Evolutionary conservation across 2,329 filamentous ascomycete genomes (phyloP).

Genomic region (Ceratocystis cubensis): DNA sequence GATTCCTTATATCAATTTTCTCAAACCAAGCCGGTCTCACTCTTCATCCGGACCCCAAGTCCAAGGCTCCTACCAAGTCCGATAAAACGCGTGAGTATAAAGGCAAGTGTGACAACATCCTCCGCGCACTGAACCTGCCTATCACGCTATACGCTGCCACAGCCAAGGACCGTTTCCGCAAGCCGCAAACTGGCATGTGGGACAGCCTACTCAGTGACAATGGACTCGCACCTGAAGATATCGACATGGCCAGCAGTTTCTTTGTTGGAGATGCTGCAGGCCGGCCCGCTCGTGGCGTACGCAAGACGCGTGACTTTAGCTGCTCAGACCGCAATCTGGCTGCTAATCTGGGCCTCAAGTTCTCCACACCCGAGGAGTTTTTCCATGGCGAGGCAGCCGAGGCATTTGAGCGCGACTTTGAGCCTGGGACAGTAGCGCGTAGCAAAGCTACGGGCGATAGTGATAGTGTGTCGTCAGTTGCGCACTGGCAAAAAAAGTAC

Average conservation of each 20-base stretch:
- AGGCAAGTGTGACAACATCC: conserved; percentile 56
- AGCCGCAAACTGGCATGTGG: conserved; percentile 89
- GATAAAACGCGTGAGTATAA: conserved; percentile 72
- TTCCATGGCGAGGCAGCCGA: conserved; percentile 59
- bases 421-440: conserved; percentile 46
- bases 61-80: conserved; percentile 44
- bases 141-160: conserved; percentile 78
- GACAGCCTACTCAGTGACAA: conserved; percentile 46
- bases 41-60: conserved; percentile 60
- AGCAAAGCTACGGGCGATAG: conserved; percentile 22
- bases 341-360: conserved; percentile 66
- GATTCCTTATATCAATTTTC: conserved; percentile 64
- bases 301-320: conserved; percentile 45
- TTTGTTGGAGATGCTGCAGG: conserved; percentile 84
- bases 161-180: conserved; percentile 66
- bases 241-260: conserved; percentile 61
- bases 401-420: conserved; percentile 57
- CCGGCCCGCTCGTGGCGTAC: conserved; percentile 33
- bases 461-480: conserved; percentile 25
- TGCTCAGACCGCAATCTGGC: conserved; percentile 69
- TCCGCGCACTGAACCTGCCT: conserved; percentile 62
- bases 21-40: conserved; percentile 82
- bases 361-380: conserved; percentile 82
- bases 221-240: conserved; percentile 40
- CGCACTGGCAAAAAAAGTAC: conserved; percentile 46